Conservation (phyloP, 2,329 filamentous ascomycete species). For the Fusarium sp. region DNA sequence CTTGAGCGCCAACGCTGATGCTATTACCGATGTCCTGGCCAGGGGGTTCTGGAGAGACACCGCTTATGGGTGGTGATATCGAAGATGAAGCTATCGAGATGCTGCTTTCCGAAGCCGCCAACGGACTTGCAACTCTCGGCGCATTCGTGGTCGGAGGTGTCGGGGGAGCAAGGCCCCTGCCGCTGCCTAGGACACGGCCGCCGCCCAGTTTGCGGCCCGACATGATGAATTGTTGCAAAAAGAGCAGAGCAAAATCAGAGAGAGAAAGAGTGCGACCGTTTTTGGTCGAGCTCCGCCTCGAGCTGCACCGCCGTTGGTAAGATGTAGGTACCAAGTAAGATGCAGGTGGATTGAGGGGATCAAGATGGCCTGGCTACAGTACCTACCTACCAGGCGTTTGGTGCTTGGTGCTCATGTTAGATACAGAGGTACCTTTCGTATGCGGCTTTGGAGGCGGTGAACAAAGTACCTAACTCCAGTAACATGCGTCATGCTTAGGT, state of each 20-base stretch:
- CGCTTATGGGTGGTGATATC: slow-evolving; percentile 71
- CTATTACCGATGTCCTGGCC: slow-evolving; percentile 85
- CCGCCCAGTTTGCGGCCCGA: slow-evolving; percentile 90
- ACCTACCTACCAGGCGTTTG: slow-evolving; percentile 21
- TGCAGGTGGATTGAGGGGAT: slow-evolving; percentile 34
- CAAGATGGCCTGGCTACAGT: slow-evolving; percentile 23
- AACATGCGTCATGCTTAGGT: slow-evolving; percentile 23
- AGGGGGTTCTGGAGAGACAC: slow-evolving; percentile 75
- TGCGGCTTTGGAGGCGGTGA: not conserved
- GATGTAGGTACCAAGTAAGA: slow-evolving; percentile 29
- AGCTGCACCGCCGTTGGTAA: slow-evolving; percentile 48
- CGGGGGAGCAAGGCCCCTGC: slow-evolving; percentile 83
- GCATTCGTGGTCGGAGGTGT: slow-evolving; percentile 57
- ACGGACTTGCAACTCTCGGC: slow-evolving; percentile 65
- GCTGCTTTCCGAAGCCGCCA: slow-evolving; percentile 77
- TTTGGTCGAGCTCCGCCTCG: slow-evolving; percentile 55
- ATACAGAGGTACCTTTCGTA: slow-evolving; percentile 35
- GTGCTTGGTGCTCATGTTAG: slow-evolving; percentile 19
- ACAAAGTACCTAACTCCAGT: slow-evolving; percentile 21
- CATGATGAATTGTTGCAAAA: slow-evolving; percentile 66
- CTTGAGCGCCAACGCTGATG: slow-evolving; percentile 76
- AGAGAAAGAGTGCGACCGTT: slow-evolving; percentile 51
- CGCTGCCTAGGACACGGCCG: slow-evolving; percentile 90
- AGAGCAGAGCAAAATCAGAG: not conserved
- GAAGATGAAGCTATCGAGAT: slow-evolving; percentile 82